Conservation (phyloP, 202 grass and related monocot genomes). For the Digitaria exilis region DNA sequence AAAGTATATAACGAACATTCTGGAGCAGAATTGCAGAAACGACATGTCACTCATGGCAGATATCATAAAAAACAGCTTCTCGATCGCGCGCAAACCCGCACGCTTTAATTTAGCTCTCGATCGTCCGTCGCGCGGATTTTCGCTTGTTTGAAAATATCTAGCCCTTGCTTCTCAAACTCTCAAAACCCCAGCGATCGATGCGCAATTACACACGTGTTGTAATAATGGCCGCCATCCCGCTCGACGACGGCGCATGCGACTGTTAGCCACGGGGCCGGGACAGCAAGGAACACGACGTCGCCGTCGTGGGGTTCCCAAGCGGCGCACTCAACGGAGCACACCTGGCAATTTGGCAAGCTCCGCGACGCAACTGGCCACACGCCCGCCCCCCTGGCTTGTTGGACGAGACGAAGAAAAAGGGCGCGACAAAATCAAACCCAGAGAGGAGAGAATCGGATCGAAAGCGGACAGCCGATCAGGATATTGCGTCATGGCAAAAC, state of each 20-base stretch:
- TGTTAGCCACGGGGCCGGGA: slow-evolving; percentile 6
- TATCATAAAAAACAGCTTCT: background rate
- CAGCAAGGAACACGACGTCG: background rate
- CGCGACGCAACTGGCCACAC: background rate
- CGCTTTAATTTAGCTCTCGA: background rate
- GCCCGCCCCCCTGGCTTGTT: background rate
- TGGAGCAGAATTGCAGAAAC: background rate
- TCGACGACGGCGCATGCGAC: background rate
- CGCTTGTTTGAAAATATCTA: slow-evolving; percentile 22
- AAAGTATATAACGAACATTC: background rate
- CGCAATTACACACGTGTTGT: slow-evolving; percentile 2
- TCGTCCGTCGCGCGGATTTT: background rate
- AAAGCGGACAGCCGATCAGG: background rate
- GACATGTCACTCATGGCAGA: background rate
- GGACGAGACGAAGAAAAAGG: slow-evolving; percentile 26
- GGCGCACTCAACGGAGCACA: slow-evolving; percentile 23
- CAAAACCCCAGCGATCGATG: background rate
- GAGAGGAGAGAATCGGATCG: background rate
- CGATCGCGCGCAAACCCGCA: background rate
- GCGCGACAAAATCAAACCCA: background rate
- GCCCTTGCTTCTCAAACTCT: slow-evolving; percentile 51
- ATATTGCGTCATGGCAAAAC: background rate
- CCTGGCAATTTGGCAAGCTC: slow-evolving; percentile 23
- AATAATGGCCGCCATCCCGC: background rate
- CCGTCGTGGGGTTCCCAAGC: slow-evolving; percentile 35